A percentile compares a stretch with the other conserved stretches of the same genome.
Evolutionary conservation across 2,329 filamentous ascomycete species (phyloP).

Genomic region (Pseudocercospora crystallina): DNA sequence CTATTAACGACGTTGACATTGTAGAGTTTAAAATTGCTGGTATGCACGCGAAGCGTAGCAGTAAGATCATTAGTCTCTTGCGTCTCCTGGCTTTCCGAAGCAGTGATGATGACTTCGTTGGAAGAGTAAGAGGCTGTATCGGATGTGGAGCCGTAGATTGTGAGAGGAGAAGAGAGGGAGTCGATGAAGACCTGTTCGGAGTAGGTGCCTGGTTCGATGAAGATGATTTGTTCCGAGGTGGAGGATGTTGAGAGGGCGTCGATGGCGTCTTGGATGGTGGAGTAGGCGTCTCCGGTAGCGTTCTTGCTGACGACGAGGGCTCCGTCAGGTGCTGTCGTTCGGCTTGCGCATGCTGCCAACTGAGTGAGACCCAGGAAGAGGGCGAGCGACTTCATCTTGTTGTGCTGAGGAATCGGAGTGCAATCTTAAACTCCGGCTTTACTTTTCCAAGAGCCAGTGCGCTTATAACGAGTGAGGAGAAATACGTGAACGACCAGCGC

Average conservation of each 20-base stretch:
- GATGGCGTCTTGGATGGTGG: slow-evolving; percentile 58
- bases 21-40: slow-evolving; percentile 58
- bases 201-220: slow-evolving; percentile 63
- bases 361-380: slow-evolving; percentile 16
- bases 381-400: slow-evolving; percentile 14
- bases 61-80: slow-evolving; percentile 56
- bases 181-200: slow-evolving; percentile 59
- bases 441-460: too few species aligned
- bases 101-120: slow-evolving; percentile 60
- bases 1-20: slow-evolving; percentile 60
- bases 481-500: too few species aligned
- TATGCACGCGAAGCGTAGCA: slow-evolving; percentile 50
- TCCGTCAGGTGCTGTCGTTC: slow-evolving; percentile 50
- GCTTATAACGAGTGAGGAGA: too few species aligned
- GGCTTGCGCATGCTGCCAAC: slow-evolving; percentile 31
- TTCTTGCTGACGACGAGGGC: slow-evolving; percentile 50
- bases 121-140: slow-evolving; percentile 52
- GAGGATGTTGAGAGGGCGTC: slow-evolving; percentile 56
- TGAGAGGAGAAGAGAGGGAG: slow-evolving; percentile 49
- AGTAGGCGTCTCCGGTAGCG: slow-evolving; percentile 41
- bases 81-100: slow-evolving; percentile 48
- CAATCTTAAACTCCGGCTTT: too few species aligned
- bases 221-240: slow-evolving; percentile 57
- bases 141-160: slow-evolving; percentile 60
- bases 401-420: neutral